Evolutionary conservation across 2,329 filamentous ascomycete species (phyloP).

Genomic region (Didymella glomerata): DNA sequence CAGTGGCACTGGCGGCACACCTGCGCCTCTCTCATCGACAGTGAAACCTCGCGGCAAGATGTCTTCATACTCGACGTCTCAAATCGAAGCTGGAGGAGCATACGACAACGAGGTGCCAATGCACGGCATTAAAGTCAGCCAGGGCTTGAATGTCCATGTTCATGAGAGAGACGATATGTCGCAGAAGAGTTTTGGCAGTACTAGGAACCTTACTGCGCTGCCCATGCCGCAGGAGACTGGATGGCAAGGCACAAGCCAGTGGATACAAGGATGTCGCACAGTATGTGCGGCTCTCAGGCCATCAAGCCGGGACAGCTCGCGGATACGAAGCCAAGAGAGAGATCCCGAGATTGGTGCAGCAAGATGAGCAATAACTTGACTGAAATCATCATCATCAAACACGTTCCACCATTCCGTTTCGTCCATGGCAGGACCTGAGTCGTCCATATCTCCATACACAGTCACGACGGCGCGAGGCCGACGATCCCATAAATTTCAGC

Average conservation of each 20-base stretch:
- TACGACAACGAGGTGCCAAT: slow-evolving; percentile 28
- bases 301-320: slow-evolving; percentile 12
- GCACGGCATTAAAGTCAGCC: slow-evolving; percentile 34
- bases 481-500: background rate
- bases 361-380: background rate
- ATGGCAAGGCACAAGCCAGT: slow-evolving; percentile 19
- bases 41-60: slow-evolving; percentile 10
- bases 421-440: background rate
- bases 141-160: slow-evolving; percentile 30
- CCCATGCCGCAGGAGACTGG: slow-evolving; percentile 17
- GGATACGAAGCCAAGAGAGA: slow-evolving; percentile 5
- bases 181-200: slow-evolving; percentile 32
- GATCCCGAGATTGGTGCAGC: slow-evolving; percentile 22
- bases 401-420: background rate
- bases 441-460: background rate
- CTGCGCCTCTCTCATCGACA: background rate
- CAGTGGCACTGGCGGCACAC: slow-evolving; percentile 13
- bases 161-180: slow-evolving; percentile 33
- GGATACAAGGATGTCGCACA: slow-evolving; percentile 30
- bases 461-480: background rate
- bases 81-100: slow-evolving; percentile 15
- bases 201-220: slow-evolving; percentile 30
- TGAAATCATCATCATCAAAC: background rate
- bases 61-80: slow-evolving; percentile 12
- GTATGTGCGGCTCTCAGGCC: slow-evolving; percentile 29